These are phyloP conservation scores for Pseudogymnoascus sp. DNA, from an alignment of 2,329 filamentous ascomycete genomes.

Conservation along the genomic window DNA sequence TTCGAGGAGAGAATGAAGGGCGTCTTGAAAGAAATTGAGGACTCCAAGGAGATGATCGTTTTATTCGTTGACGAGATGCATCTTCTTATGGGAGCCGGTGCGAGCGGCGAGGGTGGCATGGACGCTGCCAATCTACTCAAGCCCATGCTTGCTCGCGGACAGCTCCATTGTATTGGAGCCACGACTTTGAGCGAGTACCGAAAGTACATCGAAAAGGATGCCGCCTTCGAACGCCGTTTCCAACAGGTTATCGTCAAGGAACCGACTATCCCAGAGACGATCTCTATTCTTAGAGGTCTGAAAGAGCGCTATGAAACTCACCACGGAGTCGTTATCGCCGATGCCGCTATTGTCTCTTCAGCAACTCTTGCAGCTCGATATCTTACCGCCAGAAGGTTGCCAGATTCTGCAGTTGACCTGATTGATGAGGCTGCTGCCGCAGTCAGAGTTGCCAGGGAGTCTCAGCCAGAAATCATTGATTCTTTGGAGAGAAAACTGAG, in stretches of 20 bases:
- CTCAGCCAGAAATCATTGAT: constrained; percentile 91
- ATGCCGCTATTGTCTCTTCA: constrained; percentile 83
- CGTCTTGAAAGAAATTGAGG: constrained; percentile 90
- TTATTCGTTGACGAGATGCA: constrained; percentile 99
- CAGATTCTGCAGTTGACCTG: constrained; percentile 92
- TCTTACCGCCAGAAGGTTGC: constrained; percentile 80
- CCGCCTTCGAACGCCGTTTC: constrained; percentile 95
- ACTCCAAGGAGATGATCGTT: constrained; percentile 93
- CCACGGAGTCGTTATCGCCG: constrained; percentile 93
- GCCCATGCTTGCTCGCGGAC: constrained; percentile 93
- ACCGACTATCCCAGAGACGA: constrained; percentile 76
- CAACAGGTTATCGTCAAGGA: constrained; percentile 98
- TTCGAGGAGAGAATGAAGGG: constrained; percentile 99
- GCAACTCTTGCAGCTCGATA: constrained; percentile 92
- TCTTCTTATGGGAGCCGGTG: constrained; percentile 92
- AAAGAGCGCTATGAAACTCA: constrained; percentile 98
- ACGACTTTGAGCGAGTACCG: constrained; percentile 93
- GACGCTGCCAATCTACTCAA: constrained; percentile 96
- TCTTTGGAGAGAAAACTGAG: constrained; percentile 83
- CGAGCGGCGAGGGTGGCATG: constrained; percentile 94
- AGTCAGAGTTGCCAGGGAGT: constrained; percentile 92
- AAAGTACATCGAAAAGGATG: constrained; percentile 98
- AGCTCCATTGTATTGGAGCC: constrained; percentile 95
- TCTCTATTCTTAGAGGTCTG: constrained; percentile 95
- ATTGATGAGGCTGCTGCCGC: constrained; percentile 95